Conservation (phyloP, 1,284 basidiomycete genomes). For the Bondarzewia mesenterica region DNA sequence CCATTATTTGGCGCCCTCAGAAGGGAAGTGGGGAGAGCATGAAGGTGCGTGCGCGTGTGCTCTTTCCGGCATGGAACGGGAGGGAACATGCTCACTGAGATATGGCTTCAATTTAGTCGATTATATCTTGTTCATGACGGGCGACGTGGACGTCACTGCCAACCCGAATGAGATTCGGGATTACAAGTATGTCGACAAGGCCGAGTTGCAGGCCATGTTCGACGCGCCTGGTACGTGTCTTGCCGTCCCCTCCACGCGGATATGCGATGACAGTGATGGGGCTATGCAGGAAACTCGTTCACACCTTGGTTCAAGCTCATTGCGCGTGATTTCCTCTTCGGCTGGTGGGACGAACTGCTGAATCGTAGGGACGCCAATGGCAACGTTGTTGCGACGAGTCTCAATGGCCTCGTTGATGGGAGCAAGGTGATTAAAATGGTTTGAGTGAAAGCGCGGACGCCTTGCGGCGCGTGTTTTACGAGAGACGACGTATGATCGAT, state of each 20-base stretch:
- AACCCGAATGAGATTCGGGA: conserved; percentile 93
- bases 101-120: conserved; percentile 59
- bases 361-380: conserved; percentile 52
- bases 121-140: conserved; percentile 94
- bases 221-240: conserved; percentile 57
- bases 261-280: too few relatives aligned
- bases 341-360: conserved; percentile 95
- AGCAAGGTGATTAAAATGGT: conserved; percentile 74
- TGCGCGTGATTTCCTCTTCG: conserved; percentile 92
- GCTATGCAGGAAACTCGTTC: conserved; percentile 70
- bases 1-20: conserved; percentile 93
- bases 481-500: not conserved
- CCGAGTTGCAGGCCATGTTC: conserved; percentile 89
- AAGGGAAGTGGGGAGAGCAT: conserved; percentile 96
- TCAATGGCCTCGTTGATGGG: conserved; percentile 63
- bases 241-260: not conserved
- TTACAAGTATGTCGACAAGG: conserved; percentile 85
- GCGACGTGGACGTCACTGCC: conserved; percentile 77
- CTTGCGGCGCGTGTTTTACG: too few relatives aligned
- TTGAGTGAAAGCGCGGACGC: conserved; percentile 22
- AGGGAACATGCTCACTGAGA: conserved; percentile 8
- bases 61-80: not conserved
- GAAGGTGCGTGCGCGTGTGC: conserved; percentile 60
- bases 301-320: conserved; percentile 99
- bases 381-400: conserved; percentile 57